Base-by-base conservation (phyloP, 2,329 filamentous ascomycete genomes). In the Epichloe hybrida region DNA sequence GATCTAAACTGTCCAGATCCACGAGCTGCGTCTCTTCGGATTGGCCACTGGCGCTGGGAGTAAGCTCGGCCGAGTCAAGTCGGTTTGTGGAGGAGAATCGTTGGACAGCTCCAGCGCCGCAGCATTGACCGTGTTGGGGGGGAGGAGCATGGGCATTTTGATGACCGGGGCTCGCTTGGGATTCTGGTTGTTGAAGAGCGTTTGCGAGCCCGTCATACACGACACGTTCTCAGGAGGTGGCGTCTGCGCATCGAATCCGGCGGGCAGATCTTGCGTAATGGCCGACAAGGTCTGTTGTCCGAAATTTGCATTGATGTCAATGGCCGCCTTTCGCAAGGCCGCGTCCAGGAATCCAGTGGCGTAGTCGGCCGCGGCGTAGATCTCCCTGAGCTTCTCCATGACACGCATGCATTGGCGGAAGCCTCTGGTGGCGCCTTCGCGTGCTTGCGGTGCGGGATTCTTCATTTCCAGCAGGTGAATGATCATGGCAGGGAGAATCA, bases 301-400 rank as follows among this genome's bases (percentile, higher is more conserved):
- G 15, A 63, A 58, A 46, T 61, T 66, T 44, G 66, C 64, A 48
- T 69, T 77, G 39, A 88, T 72, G 51, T 86, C 81, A 55, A 93
- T 89, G 51, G 86, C 82, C 8, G 88, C 88, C 70, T 95, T 94
- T 55, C 86, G 83, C 55, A 95, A 85, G 1, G 89, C 88, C 1
- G 89, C 88, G 63, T 95, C 88, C n/a, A 96, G 75, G 71, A 96
- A 96, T 2, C 87, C 87, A 1, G 87, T 91, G n/a, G 88, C 89
- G 60, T 93, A 95, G 66, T 96, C 90, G n/a, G 91, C 91, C 0
- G 90, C 89, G 0, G 89, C 83, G 61, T 97, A 96, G 34, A 89
- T 87, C 61, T 95, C 88, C 38, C 89, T 81, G 17, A 97, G 75
- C 55, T 84, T 84, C 64, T 89, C 83, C 74, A 96, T 86, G 53